A percentile compares a stretch with the other conserved stretches of the same genome.
These are phyloP conservation scores for Colletotrichum abscissum DNA, from an alignment of 2,329 filamentous ascomycete genomes.

Conservation along the genomic window DNA sequence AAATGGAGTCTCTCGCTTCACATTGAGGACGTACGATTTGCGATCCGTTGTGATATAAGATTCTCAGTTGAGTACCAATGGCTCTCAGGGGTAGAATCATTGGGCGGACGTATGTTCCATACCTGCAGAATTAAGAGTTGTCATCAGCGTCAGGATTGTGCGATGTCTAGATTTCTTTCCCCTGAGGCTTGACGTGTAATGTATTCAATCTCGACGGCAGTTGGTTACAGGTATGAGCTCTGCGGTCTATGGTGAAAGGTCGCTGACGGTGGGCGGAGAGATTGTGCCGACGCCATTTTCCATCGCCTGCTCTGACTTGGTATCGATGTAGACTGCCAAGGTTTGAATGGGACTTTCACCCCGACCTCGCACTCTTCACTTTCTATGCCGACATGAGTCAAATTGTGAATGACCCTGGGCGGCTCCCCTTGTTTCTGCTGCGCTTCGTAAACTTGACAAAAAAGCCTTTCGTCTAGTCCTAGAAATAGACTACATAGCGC, in stretches of 20 bases:
- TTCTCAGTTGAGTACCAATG: neutral
- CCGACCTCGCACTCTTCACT: neutral
- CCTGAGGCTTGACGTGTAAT: too few species aligned
- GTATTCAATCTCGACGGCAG: too few species aligned
- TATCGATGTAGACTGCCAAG: neutral
- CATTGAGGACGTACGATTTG: neutral
- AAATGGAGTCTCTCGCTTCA: neutral
- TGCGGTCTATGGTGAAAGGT: neutral
- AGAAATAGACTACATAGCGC: neutral
- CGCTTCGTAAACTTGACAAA: too few species aligned
- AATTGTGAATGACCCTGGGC: neutral
- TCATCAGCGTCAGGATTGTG: too few species aligned
- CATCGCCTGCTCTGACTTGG: neutral
- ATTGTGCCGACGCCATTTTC: neutral
- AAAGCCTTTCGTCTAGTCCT: neutral
- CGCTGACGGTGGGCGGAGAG: neutral
- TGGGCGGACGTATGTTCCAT: neutral
- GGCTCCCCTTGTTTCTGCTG: neutral
- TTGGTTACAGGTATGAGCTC: neutral
- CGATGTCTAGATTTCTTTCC: neutral
- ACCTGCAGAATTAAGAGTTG: neutral
- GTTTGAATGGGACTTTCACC: neutral
- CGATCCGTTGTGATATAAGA: neutral
- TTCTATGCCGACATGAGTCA: neutral
- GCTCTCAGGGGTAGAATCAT: neutral